Base-by-base conservation (phyloP, 148 eudicot genomes). In the Spergularia marina region DNA sequence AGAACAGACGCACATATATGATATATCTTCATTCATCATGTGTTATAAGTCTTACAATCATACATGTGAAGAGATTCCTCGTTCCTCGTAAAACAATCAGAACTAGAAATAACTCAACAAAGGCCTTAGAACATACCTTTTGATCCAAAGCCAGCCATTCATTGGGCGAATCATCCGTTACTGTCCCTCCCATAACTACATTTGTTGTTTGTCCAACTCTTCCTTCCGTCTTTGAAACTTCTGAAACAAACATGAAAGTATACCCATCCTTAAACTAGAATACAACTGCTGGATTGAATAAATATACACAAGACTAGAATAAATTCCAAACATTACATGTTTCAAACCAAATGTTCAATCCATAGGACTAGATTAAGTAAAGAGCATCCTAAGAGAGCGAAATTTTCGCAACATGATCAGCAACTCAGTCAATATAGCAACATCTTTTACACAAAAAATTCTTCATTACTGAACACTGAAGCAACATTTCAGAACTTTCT, bases 181-280 rank as follows among this genome's bases (percentile, higher is more conserved):
- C 97, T 65, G 98, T 94, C 72, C 98, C 95, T 74, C 98, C 98
- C 68, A 91, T 90, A 21, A 91, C 91, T 17, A 91, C 93, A 84
- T 91, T 94, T 15, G 93, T 91, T 39, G 98, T 91, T 77, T 94
- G 98, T 21, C 98, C 89, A 79, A 94, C 90, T 74, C 97, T 86
- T 72, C 98, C 98, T 87, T 94, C 93, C 13, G 97, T 77, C 88
- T 90, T 94, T 17, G 98, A 94, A 21, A 94, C 90, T 81, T 94
- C 98, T 94, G 95, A 76, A 84, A 68, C 64, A 82, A 80, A 71
- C 61, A 81, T 14, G 21, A 68, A 47, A 49, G 17, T 14, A 68
- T 51, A 21, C 68, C 40, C 23, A 57, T 14, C 34, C 69, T 70
- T 20, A 6, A 56, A 51, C 25, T 57, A 9, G 54, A 70, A 52